These are phyloP conservation scores for Neolentinus lepideus DNA, from an alignment of 1,284 basidiomycete species.

Conservation along the genomic window DNA sequence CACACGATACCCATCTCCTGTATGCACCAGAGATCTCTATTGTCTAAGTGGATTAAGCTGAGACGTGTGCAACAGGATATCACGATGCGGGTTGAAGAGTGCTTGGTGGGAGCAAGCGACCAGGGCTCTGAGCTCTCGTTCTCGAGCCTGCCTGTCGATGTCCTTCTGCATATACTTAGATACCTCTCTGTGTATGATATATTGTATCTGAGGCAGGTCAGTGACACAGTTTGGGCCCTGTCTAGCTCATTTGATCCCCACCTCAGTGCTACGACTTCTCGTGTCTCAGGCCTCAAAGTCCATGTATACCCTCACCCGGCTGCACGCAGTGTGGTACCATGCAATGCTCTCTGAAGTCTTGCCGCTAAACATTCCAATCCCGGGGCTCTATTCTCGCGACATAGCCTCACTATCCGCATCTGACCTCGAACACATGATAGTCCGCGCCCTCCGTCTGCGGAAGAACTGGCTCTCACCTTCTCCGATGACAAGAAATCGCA, in stretches of 20 bases:
- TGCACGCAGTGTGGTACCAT: slow-evolving; percentile 8
- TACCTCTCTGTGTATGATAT: background rate
- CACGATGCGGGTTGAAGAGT: no score
- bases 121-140: background rate
- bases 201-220: background rate
- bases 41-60: no score
- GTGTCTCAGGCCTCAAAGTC: background rate
- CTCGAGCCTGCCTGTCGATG: background rate
- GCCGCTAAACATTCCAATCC: slow-evolving; percentile 6
- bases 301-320: background rate
- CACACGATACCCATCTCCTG: no score
- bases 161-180: background rate
- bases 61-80: no score
- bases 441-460: slow-evolving; percentile 3
- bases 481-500: background rate
- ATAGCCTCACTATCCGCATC: slow-evolving; percentile 3
- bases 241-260: background rate
- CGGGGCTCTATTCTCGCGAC: slow-evolving; percentile 4
- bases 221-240: background rate
- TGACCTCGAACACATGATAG: slow-evolving; percentile 2
- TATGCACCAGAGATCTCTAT: no score
- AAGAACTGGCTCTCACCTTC: slow-evolving; percentile 3
- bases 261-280: background rate
- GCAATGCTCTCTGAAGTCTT: slow-evolving; percentile 4
- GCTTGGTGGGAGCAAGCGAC: background rate